Conservation (phyloP, 2,329 filamentous ascomycete genomes). For the Fusarium penzigii region DNA sequence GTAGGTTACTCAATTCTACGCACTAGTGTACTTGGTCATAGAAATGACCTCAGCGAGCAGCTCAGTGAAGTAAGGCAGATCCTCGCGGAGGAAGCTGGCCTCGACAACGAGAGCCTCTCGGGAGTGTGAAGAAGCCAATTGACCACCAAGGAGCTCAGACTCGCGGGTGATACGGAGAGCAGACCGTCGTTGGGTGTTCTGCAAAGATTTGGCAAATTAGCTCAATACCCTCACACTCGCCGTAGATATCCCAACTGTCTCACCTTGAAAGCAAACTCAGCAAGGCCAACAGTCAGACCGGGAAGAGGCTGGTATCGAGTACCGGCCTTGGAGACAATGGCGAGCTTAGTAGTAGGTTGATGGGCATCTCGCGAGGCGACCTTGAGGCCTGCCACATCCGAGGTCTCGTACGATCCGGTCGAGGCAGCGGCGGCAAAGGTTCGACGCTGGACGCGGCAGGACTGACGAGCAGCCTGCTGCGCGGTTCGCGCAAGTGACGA, state of each 20-base stretch:
- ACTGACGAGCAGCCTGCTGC: slow-evolving; percentile 58
- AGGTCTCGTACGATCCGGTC: slow-evolving; percentile 83
- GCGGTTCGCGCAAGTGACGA: slow-evolving; percentile 59
- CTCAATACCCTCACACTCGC: slow-evolving; percentile 32
- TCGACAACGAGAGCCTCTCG: slow-evolving; percentile 91
- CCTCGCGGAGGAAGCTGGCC: slow-evolving; percentile 92
- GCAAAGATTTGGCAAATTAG: slow-evolving; percentile 47
- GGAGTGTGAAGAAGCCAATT: slow-evolving; percentile 85
- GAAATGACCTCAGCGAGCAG: slow-evolving; percentile 89
- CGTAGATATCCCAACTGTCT: slow-evolving; percentile 11
- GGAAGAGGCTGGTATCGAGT: slow-evolving; percentile 90
- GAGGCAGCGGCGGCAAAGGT: slow-evolving; percentile 60
- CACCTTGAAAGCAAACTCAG: slow-evolving; percentile 98
- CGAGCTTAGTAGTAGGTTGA: slow-evolving; percentile 86
- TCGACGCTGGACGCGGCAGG: slow-evolving; percentile 58
- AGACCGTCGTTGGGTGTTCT: slow-evolving; percentile 87
- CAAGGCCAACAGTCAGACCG: slow-evolving; percentile 84
- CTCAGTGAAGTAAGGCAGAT: slow-evolving; percentile 97
- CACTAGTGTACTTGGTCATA: slow-evolving; percentile 82
- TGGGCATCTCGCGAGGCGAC: slow-evolving; percentile 87
- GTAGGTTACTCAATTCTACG: slow-evolving; percentile 32
- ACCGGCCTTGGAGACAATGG: slow-evolving; percentile 90
- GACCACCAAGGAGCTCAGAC: slow-evolving; percentile 89
- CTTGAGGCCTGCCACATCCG: slow-evolving; percentile 86
- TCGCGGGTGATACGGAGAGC: slow-evolving; percentile 92